Evolutionary conservation across 805 yeast species (phyloP).

Genomic region (Kockiozyma suomiensis): DNA sequence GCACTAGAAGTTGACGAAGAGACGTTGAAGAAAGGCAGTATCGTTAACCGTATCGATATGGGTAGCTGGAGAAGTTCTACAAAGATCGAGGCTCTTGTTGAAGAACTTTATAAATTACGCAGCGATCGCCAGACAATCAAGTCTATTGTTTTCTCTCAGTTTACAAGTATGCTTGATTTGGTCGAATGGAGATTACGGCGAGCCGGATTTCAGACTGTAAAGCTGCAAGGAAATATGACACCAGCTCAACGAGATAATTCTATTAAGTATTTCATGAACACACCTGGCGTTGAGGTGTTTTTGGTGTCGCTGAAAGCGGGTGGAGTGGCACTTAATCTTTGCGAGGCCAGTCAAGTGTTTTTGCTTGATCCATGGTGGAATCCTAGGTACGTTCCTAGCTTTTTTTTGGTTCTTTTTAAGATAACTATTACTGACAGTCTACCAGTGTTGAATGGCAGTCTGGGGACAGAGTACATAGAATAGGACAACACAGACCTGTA

Average conservation of each 20-base stretch:
- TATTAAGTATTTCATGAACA: slow-evolving; percentile 88
- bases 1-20: slow-evolving; percentile 64
- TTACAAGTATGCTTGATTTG: slow-evolving; percentile 92
- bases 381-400: slow-evolving; percentile 53
- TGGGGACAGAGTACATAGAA: slow-evolving; percentile 97
- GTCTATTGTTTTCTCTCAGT: slow-evolving; percentile 95
- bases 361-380: slow-evolving; percentile 99
- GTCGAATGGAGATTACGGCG: slow-evolving; percentile 94
- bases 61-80: slow-evolving; percentile 90
- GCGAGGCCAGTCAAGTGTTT: slow-evolving; percentile 97
- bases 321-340: slow-evolving; percentile 94
- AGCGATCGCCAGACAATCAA: slow-evolving; percentile 88
- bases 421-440: background rate
- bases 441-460: slow-evolving; percentile 93
- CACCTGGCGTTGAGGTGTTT: slow-evolving; percentile 88
- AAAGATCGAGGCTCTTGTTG: slow-evolving; percentile 93
- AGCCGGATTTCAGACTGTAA: slow-evolving; percentile 94
- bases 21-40: slow-evolving; percentile 59
- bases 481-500: slow-evolving; percentile 94
- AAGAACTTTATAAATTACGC: slow-evolving; percentile 83
- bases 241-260: slow-evolving; percentile 93
- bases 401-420: background rate
- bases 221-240: slow-evolving; percentile 94
- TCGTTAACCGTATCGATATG: slow-evolving; percentile 85
- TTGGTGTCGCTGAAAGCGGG: slow-evolving; percentile 96